Evolutionary conservation across 768 basidiomycete species (phyloP).

Genomic region (Boletales sp.): DNA sequence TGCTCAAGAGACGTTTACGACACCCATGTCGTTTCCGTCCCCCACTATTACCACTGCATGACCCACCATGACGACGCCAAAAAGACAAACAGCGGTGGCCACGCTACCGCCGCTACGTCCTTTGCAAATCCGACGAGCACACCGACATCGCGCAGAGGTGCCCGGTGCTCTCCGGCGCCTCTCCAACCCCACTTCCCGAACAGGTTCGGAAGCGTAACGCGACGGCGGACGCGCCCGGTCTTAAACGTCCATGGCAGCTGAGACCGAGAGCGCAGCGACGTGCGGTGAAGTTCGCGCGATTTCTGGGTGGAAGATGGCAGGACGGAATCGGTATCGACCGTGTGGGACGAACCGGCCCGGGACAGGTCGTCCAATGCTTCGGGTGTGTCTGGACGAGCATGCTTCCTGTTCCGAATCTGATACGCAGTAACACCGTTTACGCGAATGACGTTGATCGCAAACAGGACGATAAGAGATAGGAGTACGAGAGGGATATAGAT

Average conservation of each 20-base stretch:
- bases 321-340: conserved; percentile 6
- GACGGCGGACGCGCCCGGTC: conserved; percentile 22
- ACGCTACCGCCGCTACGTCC: conserved; percentile 35
- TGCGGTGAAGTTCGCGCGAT: conserved; percentile 3
- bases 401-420: conserved; percentile 5
- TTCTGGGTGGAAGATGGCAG: conserved; percentile 18
- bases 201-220: conserved; percentile 20
- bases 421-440: conserved; percentile 3
- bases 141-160: conserved; percentile 18
- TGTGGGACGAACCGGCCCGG: conserved; percentile 1
- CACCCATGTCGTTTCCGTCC: neutral
- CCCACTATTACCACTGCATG: conserved; percentile 18
- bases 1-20: neutral
- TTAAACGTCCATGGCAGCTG: conserved; percentile 22
- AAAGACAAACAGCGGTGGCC: conserved; percentile 34
- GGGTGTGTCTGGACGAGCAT: conserved; percentile 7
- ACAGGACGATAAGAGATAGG: conserved; percentile 52
- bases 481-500: conserved; percentile 67
- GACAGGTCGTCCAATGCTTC: conserved; percentile 11
- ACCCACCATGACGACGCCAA: conserved; percentile 33
- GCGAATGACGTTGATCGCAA: conserved; percentile 25
- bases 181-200: conserved; percentile 9
- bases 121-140: conserved; percentile 26
- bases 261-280: conserved; percentile 11
- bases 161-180: conserved; percentile 1